Evolutionary conservation across 228 moss, liverwort and hornwort genomes (phyloP).

Genomic region (Sphagnum magellanicum): DNA sequence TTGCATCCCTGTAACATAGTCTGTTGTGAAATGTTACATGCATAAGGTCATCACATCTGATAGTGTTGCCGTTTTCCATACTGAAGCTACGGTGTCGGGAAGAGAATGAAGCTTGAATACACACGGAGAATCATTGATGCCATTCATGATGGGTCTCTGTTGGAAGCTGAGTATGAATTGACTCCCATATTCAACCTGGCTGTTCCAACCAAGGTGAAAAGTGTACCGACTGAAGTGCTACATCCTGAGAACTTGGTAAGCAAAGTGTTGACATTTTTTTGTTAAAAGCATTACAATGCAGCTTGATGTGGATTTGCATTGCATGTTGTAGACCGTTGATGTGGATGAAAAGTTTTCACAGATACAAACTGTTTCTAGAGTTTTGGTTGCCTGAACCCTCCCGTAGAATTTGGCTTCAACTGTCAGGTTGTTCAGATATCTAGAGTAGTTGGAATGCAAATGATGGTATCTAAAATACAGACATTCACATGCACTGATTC

Average conservation of each 20-base stretch:
- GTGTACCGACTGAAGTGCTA: conserved; percentile 68
- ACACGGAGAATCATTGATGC: conserved; percentile 92
- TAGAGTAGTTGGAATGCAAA: too few relatives aligned
- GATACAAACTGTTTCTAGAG: too few relatives aligned
- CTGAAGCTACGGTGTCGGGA: conserved; percentile 80
- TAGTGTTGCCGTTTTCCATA: neutral
- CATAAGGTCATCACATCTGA: too few relatives aligned
- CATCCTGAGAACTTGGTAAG: conserved; percentile 92
- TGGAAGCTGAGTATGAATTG: conserved; percentile 41
- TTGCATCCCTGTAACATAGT: neutral
- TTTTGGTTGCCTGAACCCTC: too few relatives aligned
- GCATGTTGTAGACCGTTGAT: too few relatives aligned
- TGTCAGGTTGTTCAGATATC: too few relatives aligned
- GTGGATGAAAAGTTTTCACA: too few relatives aligned
- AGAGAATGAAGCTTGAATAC: conserved; percentile 85
- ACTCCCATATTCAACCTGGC: conserved; percentile 88
- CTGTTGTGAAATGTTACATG: neutral
- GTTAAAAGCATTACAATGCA: too few relatives aligned
- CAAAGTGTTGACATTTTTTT: neutral
- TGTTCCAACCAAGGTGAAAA: conserved; percentile 65
- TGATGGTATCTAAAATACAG: too few relatives aligned
- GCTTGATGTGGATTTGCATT: too few relatives aligned
- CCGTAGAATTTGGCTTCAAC: too few relatives aligned
- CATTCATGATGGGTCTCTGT: conserved; percentile 89
- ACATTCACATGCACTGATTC: too few relatives aligned